Conservation (phyloP, 2,329 filamentous ascomycete species). For the Alternaria gaisen region DNA sequence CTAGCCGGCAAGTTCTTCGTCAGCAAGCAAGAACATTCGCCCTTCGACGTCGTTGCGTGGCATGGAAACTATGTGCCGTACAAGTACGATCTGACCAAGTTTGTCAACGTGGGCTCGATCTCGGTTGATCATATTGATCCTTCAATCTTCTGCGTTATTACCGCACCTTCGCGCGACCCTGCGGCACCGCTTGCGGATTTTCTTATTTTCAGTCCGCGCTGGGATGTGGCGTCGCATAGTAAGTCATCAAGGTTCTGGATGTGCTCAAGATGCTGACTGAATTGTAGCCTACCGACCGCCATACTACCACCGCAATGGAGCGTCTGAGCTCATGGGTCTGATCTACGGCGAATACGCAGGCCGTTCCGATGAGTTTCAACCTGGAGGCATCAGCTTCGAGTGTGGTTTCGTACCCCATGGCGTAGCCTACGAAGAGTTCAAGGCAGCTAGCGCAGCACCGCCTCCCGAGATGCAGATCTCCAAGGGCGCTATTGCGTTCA, state of each 20-base stretch:
- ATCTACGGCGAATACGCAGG: conserved; percentile 67
- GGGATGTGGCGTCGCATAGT: conserved; percentile 67
- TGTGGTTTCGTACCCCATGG: conserved; percentile 76
- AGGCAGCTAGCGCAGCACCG: conserved; percentile 62
- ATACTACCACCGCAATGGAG: conserved; percentile 71
- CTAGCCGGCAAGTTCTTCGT: conserved; percentile 72
- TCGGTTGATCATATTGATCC: conserved; percentile 82
- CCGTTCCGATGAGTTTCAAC: conserved; percentile 63
- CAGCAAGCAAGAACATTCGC: conserved; percentile 72
- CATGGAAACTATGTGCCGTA: conserved; percentile 78
- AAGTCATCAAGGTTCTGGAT: background rate
- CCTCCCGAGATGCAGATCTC: conserved; percentile 50
- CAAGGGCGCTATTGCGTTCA: conserved; percentile 68
- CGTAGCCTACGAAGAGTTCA: conserved; percentile 64
- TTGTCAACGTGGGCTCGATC: conserved; percentile 77
- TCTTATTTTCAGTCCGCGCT: conserved; percentile 71
- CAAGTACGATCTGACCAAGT: conserved; percentile 82
- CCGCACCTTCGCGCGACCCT: conserved; percentile 63
- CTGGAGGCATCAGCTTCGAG: conserved; percentile 70
- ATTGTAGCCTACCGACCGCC: conserved; percentile 53
- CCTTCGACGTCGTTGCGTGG: conserved; percentile 83
- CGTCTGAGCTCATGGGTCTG: conserved; percentile 73
- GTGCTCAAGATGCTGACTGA: conserved; percentile 2
- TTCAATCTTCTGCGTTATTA: conserved; percentile 75
- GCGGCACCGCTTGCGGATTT: conserved; percentile 73